Evolutionary conservation across 2,329 filamentous ascomycete genomes (phyloP), one percentile per base, ranked within the genome.

Genomic region (Aspergillus sp.): DNA sequence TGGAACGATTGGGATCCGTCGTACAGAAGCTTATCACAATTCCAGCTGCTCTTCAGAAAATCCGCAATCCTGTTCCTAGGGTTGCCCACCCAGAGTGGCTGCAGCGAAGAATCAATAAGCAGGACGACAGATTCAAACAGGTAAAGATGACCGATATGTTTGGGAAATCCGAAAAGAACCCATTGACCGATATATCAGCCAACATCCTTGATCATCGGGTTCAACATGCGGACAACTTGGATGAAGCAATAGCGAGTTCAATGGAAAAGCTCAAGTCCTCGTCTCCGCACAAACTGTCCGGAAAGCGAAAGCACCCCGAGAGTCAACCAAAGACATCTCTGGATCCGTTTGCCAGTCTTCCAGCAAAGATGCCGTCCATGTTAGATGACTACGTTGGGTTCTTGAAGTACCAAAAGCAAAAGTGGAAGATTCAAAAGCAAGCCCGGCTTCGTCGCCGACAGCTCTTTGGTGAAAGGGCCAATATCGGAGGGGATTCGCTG

Each of bases 1-100:
- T 93, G 2, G 96, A 99, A 70, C 91, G 95, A 77, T 81, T 99
- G 19, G 93, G 93, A 0, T 98, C 93, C 0, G 95, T 99, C 55
- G 96, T 99, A 52, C 95, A 99, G 76, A 99, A 99, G 74, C 85
- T 99, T 55, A 96, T 99, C 71, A 99, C 96, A 1, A 99, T 99
- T 64, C 95, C 95, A 2, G 96, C 95, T 15, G 95, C 96, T 3
- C 81, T 99, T 51, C 95, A 99, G 72, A 98, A 96, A 76, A 84
- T 99, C 55, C 85, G 88, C 55, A 99, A 99, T 69, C 95, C 95
- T 0, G 93, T 98, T 1, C 96, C 95, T 14, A 84, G 96, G 63
- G 91, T 99, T 12, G 83, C 90, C 6, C 96, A 99, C 76, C 95
- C 95, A 0, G 96, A 99, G 55, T 99, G 95, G 95, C 83, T 99